Evolutionary conservation across 1,139 yeast genomes (phyloP), one percentile per base, ranked within the genome.

Genomic region (Suhomyces bribrorum): DNA sequence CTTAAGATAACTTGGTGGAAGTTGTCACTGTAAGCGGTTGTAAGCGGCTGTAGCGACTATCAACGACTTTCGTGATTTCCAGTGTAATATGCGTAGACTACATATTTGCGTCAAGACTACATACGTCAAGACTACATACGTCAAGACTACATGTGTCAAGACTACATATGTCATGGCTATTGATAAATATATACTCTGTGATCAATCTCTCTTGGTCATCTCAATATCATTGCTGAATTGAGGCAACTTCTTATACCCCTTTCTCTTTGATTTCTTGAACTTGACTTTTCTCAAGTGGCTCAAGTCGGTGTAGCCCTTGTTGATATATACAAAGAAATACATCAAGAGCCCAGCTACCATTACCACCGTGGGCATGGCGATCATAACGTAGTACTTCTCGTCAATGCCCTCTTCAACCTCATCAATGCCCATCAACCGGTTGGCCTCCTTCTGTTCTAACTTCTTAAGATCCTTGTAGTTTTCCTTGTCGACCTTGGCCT

Each of bases 291-390:
- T 68, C 38, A 79, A 76, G 43, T 75, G 74, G 31, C 73, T 61
- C 45, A 72, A 62, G 48, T 78, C 83, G 41, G 73, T 52, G 28
- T 47, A 41, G 16, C 50, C 64, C 46, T 66, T 70, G 54, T 82
- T 85, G 40, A 75, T 43, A 49, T 64, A 67, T 9, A 83, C 72
- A 57, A 85, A 83, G 41, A 80, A 50, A 56, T 83, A 84, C 84
- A 84, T 81, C 30, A 72, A 67, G 31, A 81, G 64, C 2, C 75
- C 81, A 15, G 81, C 75, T 20, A 85, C 48, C n/a, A 79, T 61
- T 22, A 85, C 87, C 40, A 76, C 69, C 0, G 86, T 75, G n/a
- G 96, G 96, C 57, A 86, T 74, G 7, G 85, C 69, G 64, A 79
- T 64, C 52, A 86, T 68, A 32, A 80, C 76, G 48, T 82, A 71